phyloP scores from a whole-genome alignment of 805 yeast species.

The Zygosaccharomyces gambellarensis region DNA sequence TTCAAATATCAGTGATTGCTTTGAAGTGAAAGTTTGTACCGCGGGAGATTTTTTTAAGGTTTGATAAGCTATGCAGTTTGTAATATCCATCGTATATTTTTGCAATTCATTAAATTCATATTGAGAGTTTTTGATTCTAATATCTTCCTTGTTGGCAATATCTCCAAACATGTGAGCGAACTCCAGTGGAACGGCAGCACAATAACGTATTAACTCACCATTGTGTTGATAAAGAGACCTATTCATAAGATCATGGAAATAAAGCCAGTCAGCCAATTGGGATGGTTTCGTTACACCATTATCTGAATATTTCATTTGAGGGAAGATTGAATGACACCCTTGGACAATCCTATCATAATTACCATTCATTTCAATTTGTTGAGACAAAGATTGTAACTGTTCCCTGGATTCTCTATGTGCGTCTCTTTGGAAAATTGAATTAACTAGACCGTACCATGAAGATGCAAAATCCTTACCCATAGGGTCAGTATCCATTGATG shows the following conservation, averaged over 20 bases:
- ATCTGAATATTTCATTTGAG: conserved; percentile 59
- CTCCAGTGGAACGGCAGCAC: conserved; percentile 53
- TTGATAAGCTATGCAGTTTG: conserved; percentile 22
- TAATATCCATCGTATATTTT: conserved; percentile 30
- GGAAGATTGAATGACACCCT: conserved; percentile 68
- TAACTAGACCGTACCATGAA: conserved; percentile 65
- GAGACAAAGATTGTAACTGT: conserved; percentile 45
- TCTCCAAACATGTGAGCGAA: conserved; percentile 64
- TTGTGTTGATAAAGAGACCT: conserved; percentile 38
- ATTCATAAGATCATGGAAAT: conserved; percentile 58
- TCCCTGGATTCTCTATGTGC: conserved; percentile 42
- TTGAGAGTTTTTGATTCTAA: conserved; percentile 32
- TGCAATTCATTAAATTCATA: conserved; percentile 29
- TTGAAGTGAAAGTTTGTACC: conserved; percentile 15
- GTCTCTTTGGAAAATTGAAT: conserved; percentile 53
- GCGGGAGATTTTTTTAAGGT: conserved; percentile 15
- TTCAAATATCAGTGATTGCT: conserved; percentile 26
- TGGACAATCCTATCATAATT: conserved; percentile 59
- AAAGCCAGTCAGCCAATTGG: conserved; percentile 68
- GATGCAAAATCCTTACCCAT: conserved; percentile 53
- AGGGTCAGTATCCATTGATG: conserved; percentile 10
- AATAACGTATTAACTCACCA: conserved; percentile 49
- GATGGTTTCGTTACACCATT: conserved; percentile 56
- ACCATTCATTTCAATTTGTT: conserved; percentile 43
- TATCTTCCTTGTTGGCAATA: conserved; percentile 39